Evolutionary conservation across 2,329 filamentous ascomycete species (phyloP).

Genomic region (Apiospora malaysiana): DNA sequence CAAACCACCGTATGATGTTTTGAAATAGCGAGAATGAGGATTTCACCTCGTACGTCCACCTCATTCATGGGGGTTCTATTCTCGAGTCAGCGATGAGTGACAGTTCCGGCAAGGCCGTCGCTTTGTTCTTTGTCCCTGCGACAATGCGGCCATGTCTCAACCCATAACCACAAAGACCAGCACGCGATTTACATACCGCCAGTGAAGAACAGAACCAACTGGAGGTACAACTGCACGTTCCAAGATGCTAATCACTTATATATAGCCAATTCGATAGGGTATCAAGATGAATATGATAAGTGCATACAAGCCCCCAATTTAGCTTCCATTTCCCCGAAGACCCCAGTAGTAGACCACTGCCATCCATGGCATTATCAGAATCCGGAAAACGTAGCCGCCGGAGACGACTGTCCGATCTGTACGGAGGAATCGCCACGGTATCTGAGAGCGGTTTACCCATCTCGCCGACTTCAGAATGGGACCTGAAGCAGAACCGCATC

Average conservation of each 20-base stretch:
- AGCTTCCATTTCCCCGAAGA: background rate
- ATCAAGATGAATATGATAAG: background rate
- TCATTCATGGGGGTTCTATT: background rate
- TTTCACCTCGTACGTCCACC: background rate
- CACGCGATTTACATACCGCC: background rate
- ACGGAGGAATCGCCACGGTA: conserved; percentile 12
- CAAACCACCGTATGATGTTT: background rate
- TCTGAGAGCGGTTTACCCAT: background rate
- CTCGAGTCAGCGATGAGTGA: background rate
- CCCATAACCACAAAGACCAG: background rate
- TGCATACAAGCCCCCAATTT: background rate
- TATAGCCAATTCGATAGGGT: no score
- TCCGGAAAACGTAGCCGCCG: background rate
- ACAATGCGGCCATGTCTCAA: background rate
- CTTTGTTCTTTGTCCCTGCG: background rate
- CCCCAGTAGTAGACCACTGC: background rate
- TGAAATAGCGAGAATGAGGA: background rate
- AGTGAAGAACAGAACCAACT: background rate
- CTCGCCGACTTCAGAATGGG: conserved; percentile 20
- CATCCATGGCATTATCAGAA: background rate
- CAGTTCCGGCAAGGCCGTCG: background rate
- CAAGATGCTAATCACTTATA: background rate
- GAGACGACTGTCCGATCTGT: conserved; percentile 34
- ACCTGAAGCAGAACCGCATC: conserved; percentile 16
- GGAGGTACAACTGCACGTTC: background rate